phyloP scores from a whole-genome alignment of 106 monocot genomes.

The Amphibolis antarctica region DNA sequence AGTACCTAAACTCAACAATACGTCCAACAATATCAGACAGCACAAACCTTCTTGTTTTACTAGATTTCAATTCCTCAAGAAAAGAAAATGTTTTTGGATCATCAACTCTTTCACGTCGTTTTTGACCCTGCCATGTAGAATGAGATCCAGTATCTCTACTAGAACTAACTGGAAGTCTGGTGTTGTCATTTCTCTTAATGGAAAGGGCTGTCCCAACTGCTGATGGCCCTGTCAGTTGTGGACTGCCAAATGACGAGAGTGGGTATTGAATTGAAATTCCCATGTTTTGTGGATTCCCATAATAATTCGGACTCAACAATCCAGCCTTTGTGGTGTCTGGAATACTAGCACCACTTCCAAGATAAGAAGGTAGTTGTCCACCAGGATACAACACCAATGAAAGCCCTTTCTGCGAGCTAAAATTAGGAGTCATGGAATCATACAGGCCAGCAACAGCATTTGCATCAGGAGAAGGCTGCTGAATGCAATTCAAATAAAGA shows the following conservation, averaged over 20 bases:
- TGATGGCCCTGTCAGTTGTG: slow-evolving; percentile 32
- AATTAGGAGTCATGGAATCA: slow-evolving; percentile 33
- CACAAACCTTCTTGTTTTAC: slow-evolving; percentile 51
- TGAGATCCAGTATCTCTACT: slow-evolving; percentile 22
- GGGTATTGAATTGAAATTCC: slow-evolving; percentile 47
- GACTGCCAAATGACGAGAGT: slow-evolving; percentile 40
- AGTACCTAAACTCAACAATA: slow-evolving; percentile 83
- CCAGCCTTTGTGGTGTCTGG: slow-evolving; percentile 22
- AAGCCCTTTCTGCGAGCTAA: slow-evolving; percentile 33
- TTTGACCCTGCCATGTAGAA: slow-evolving; percentile 55
- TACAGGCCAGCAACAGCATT: slow-evolving; percentile 37
- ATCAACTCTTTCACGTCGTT: slow-evolving; percentile 43
- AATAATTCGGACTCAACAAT: slow-evolving; percentile 31
- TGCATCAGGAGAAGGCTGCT: slow-evolving; percentile 39
- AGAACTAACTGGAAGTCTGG: slow-evolving; percentile 25
- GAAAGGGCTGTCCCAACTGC: slow-evolving; percentile 17
- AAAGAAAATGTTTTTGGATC: slow-evolving; percentile 53
- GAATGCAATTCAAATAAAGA: slow-evolving; percentile 49
- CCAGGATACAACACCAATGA: slow-evolving; percentile 12
- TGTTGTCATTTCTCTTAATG: slow-evolving; percentile 46
- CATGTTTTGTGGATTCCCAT: slow-evolving; percentile 36
- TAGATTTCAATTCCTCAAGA: slow-evolving; percentile 79
- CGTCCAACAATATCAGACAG: slow-evolving; percentile 73
- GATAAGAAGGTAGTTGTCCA: slow-evolving; percentile 36
- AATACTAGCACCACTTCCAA: slow-evolving; percentile 19